Conservation (phyloP, 73 alveolate species). For the Tetrahymena elliotti region DNA sequence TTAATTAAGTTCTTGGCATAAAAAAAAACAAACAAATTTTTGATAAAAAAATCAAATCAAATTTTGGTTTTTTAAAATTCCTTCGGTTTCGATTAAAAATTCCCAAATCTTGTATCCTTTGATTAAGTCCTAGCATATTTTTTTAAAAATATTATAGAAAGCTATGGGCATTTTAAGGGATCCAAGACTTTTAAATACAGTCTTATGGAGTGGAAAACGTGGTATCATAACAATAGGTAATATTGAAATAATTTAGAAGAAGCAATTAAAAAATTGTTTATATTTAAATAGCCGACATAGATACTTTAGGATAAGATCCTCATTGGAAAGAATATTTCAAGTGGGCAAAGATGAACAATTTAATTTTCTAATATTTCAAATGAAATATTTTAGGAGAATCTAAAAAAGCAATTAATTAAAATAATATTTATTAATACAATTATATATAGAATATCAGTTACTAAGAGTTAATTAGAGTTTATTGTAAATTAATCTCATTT, state of each 20-base stretch:
- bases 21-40: not conserved
- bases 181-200: not conserved
- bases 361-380: not conserved
- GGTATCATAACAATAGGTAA: not conserved
- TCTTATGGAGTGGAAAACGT: not conserved
- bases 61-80: not conserved
- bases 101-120: not conserved
- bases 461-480: too few species aligned
- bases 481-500: too few species aligned
- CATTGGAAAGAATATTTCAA: not conserved
- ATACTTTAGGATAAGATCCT: not conserved
- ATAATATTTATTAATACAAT: not conserved
- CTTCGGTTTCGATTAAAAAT: not conserved
- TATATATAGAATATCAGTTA: not conserved
- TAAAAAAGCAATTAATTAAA: not conserved
- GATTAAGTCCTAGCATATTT: not conserved
- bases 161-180: slow-evolving; percentile 1
- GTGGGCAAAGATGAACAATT: not conserved
- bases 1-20: not conserved
- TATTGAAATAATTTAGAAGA: not conserved
- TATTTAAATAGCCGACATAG: not conserved
- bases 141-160: not conserved
- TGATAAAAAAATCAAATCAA: too few species aligned
- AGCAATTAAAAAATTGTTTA: not conserved
- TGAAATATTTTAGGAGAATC: not conserved